These are phyloP conservation scores for Pythium pyrilobum DNA, from an alignment of 352 stramenopile species.

Conservation along the genomic window DNA sequence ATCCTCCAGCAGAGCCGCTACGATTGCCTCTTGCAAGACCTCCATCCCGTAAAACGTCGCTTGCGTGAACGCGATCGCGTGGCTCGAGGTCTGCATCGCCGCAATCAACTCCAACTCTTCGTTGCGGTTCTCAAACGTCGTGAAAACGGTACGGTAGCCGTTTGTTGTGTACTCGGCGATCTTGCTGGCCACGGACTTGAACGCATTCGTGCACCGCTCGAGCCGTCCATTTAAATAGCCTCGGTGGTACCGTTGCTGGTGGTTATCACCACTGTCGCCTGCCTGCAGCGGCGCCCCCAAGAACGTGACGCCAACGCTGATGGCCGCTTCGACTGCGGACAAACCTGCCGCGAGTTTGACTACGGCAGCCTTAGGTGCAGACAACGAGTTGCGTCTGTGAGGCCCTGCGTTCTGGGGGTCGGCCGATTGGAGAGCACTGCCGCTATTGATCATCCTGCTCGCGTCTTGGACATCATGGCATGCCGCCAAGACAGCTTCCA, in stretches of 20 bases:
- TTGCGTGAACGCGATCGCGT: slow-evolving; percentile 18
- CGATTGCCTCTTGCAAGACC: slow-evolving; percentile 17
- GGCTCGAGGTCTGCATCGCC: slow-evolving; percentile 18
- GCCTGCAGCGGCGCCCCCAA: background rate
- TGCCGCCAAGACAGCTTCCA: slow-evolving; percentile 1
- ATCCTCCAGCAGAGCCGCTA: slow-evolving; percentile 5
- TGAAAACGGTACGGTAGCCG: slow-evolving; percentile 16
- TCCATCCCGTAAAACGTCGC: slow-evolving; percentile 18
- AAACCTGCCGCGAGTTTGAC: slow-evolving; percentile 10
- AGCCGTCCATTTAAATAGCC: background rate
- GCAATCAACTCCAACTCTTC: slow-evolving; percentile 22
- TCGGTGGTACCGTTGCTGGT: background rate
- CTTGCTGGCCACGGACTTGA: slow-evolving; percentile 2
- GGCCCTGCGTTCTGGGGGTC: background rate
- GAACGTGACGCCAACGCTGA: background rate
- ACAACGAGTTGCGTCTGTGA: background rate
- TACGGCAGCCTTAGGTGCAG: background rate
- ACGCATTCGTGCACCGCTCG: background rate
- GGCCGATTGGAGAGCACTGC: background rate
- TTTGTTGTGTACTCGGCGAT: slow-evolving; percentile 8
- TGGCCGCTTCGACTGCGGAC: slow-evolving; percentile 4
- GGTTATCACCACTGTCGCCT: background rate
- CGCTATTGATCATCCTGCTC: background rate
- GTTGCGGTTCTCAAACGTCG: slow-evolving; percentile 18
- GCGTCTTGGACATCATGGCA: background rate